Base-by-base conservation (phyloP, 2,329 filamentous ascomycete genomes). In the Nigrospora sphaerica region DNA sequence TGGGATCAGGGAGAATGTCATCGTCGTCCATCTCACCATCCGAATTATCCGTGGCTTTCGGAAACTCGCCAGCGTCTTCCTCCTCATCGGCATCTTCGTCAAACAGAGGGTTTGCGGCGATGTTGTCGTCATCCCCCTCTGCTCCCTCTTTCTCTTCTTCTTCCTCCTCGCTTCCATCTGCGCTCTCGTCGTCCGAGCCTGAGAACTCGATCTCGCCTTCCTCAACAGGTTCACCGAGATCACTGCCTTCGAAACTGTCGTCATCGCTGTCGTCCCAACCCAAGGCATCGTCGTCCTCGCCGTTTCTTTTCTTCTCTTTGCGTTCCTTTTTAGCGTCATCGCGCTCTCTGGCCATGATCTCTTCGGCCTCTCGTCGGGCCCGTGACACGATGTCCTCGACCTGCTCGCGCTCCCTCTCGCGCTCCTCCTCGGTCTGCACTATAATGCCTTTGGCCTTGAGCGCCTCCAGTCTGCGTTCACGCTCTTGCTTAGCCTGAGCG, bases 361-460 rank as follows among this genome's bases (percentile, higher is more conserved):
- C 83, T 39, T 86, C 79, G 2, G 85, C 91, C 61, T 97, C 88
- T 50, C 82, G 75, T 47, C 90, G 78, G 17, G 91, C 92, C 57
- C 85, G 90, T 41, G 92, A 85, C 23, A 97, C 80, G 49, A 97
- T 78, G 58, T 96, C 86, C 56, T 97, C 93, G 12, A 95, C 81
- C 49, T 91, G 82, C 47, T 86, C 82, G 63, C 89, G 81, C 61
- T 95, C 86, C 32, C 81, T 80, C 59, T 91, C 86, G 17, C 88
- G 81, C 63, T 98, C 91, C 64, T 96, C 92, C 2, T 84, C 81
- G 1, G 88, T 95, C 62, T 91, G 85, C 16, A 97, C 74, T 19
- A 85, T 71, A 23, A 96, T 77, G 9, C 93, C 93, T 64, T 86
- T 89, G 12, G 85, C 83, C 57, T 80, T 82, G 36, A 98, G 75